Percentiles rank a stretch among this genome's conserved stretches.
Conservation (phyloP, 73 alveolate genomes). For the Paramecium bursaria region DNA sequence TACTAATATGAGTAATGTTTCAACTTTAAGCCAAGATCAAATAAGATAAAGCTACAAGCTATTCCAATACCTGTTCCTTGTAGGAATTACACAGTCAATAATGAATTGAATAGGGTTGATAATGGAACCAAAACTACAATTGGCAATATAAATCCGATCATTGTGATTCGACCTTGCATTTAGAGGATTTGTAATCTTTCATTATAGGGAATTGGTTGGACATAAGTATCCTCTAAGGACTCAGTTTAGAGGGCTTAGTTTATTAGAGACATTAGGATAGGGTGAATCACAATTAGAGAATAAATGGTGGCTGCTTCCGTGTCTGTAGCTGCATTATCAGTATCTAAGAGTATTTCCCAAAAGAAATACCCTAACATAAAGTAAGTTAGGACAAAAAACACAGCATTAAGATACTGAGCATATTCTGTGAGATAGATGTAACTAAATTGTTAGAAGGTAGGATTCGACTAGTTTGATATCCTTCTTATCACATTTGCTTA, state of each 20-base stretch:
- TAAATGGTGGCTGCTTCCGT: conserved; percentile 32
- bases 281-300: not conserved
- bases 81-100: not conserved
- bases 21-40: not conserved
- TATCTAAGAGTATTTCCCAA: not conserved
- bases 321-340: not conserved
- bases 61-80: not conserved
- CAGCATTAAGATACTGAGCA: conserved; percentile 27
- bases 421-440: not conserved
- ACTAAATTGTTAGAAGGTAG: conserved; percentile 8
- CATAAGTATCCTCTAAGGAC: too few relatives aligned
- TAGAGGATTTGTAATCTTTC: not conserved
- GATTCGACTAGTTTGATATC: not conserved
- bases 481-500: not conserved
- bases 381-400: not conserved
- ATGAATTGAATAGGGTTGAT: not conserved
- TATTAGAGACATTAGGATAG: not conserved
- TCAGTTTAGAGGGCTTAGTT: conserved; percentile 2
- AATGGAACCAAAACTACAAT: not conserved
- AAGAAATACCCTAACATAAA: conserved; percentile 3
- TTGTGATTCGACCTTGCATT: not conserved
- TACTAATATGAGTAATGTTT: conserved; percentile 11
- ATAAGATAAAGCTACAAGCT: not conserved
- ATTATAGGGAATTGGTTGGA: too few relatives aligned
- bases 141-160: not conserved